Conservation (phyloP, 2,329 filamentous ascomycete genomes). For the Talaromyces sp. region DNA sequence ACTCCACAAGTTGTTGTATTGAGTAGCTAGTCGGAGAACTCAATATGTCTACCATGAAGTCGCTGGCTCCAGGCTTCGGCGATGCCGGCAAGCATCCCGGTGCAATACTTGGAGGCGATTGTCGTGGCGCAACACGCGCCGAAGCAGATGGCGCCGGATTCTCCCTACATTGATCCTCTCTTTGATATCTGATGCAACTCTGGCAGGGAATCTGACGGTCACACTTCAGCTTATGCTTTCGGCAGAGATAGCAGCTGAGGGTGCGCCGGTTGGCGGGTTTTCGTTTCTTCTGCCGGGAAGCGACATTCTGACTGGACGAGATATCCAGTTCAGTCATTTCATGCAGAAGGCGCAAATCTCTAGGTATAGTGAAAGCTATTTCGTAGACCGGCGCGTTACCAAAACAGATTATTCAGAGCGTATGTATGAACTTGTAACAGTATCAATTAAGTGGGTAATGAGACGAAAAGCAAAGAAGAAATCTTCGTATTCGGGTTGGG, state of each 20-base stretch:
- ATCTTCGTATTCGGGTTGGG: too few relatives aligned
- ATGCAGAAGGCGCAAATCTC: background rate
- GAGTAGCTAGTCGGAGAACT: background rate
- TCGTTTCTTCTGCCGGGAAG: constrained; percentile 2
- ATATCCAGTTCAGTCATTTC: background rate
- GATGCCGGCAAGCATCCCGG: background rate
- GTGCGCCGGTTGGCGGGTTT: constrained; percentile 18
- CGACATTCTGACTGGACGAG: background rate
- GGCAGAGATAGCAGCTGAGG: constrained; percentile 32
- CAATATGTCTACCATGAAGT: background rate
- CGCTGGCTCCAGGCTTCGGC: background rate
- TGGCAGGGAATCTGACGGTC: constrained; percentile 32
- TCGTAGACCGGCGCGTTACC: background rate
- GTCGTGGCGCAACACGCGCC: constrained; percentile 3
- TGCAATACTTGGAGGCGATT: constrained; percentile 4
- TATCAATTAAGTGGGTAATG: too few relatives aligned
- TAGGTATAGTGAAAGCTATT: background rate
- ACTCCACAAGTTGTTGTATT: background rate
- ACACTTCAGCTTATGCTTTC: constrained; percentile 33
- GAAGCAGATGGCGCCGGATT: constrained; percentile 27
- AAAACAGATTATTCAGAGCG: background rate
- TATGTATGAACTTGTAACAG: too few relatives aligned
- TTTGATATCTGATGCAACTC: constrained; percentile 29
- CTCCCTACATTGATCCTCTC: constrained; percentile 30
- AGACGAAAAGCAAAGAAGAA: too few relatives aligned